Conservation (phyloP, 768 basidiomycete species). For the Calocybe gangraenosa region DNA sequence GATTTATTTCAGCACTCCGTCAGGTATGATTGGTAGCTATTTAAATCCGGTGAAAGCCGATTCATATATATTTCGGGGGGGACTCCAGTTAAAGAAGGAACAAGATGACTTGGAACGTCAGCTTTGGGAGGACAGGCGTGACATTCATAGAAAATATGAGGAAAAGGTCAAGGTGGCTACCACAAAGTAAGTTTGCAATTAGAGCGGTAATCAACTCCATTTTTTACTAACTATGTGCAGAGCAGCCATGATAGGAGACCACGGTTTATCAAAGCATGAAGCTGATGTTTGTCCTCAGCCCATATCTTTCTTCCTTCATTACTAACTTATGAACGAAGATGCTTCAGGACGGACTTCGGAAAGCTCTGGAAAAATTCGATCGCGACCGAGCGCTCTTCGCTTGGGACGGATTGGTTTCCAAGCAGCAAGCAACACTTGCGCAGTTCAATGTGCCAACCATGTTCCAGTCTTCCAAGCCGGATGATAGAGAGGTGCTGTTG, state of each 20-base stretch:
- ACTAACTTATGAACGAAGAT: conserved; percentile 38
- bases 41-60: background rate
- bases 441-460: conserved; percentile 65
- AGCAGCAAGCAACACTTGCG: conserved; percentile 65
- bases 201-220: background rate
- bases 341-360: conserved; percentile 59
- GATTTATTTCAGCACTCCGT: conserved; percentile 44
- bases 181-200: conserved; percentile 65
- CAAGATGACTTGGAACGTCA: conserved; percentile 66
- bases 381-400: conserved; percentile 62
- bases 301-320: conserved; percentile 1
- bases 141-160: conserved; percentile 61
- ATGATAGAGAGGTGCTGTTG: conserved; percentile 53
- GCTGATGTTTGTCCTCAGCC: conserved; percentile 44
- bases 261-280: conserved; percentile 62
- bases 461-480: conserved; percentile 47
- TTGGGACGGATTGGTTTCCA: conserved; percentile 71
- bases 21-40: conserved; percentile 37
- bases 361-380: conserved; percentile 67
- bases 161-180: conserved; percentile 66
- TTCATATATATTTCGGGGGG: background rate
- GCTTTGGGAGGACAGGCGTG: conserved; percentile 63
- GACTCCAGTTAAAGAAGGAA: conserved; percentile 59
- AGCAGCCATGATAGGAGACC: conserved; percentile 60
- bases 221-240: conserved; percentile 30